Evolutionary conservation across 129 eudicot genomes (phyloP).

Genomic region (Tagetes erecta): DNA sequence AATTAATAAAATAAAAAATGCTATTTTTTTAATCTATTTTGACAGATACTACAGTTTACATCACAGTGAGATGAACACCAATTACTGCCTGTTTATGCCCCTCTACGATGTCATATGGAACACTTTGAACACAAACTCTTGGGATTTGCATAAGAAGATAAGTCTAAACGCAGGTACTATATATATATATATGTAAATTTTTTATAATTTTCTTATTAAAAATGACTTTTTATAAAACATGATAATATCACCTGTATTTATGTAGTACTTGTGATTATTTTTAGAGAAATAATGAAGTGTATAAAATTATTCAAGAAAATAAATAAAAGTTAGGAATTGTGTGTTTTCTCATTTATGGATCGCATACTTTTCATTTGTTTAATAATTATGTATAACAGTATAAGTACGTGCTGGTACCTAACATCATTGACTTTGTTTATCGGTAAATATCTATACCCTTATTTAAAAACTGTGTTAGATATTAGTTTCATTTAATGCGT

Average conservation of each 20-base stretch:
- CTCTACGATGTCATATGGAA: conserved; percentile 73
- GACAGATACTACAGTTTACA: conserved; percentile 79
- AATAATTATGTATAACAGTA: no score
- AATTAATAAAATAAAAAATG: no score
- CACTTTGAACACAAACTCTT: conserved; percentile 68
- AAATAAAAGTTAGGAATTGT: no score
- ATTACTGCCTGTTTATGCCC: conserved; percentile 93
- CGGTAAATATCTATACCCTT: no score
- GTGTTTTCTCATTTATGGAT: no score
- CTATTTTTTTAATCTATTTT: neutral
- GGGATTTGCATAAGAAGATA: conserved; percentile 65
- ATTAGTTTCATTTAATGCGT: no score
- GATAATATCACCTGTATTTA: neutral
- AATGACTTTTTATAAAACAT: neutral
- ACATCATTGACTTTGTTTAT: no score
- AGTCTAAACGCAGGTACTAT: conserved; percentile 48
- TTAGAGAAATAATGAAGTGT: no score
- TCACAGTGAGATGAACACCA: conserved; percentile 60
- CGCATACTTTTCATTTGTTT: no score
- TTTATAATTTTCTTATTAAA: neutral
- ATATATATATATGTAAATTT: neutral
- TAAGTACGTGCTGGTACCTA: no score
- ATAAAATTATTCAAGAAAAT: no score
- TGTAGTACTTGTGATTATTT: neutral
- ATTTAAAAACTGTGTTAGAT: no score